Evolutionary conservation across 441 rosid species (phyloP).

Genomic region (Croton laevigatus): DNA sequence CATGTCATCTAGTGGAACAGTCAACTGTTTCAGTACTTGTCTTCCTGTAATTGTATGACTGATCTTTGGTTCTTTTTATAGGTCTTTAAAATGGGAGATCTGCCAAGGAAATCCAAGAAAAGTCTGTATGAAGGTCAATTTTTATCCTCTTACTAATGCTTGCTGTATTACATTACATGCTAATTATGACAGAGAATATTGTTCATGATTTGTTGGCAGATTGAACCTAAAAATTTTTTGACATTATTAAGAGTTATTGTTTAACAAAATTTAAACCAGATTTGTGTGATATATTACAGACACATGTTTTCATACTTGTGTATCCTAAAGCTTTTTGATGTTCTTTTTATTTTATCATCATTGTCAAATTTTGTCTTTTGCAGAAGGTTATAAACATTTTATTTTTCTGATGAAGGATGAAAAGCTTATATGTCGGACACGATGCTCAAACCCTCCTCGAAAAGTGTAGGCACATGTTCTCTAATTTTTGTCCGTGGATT

Average conservation of each 20-base stretch:
- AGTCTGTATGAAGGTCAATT: slow-evolving; percentile 10
- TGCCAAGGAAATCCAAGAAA: neutral
- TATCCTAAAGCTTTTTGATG: neutral
- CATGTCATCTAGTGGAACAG: too few relatives aligned
- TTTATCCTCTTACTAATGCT: neutral
- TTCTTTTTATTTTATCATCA: neutral
- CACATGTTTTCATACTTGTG: neutral
- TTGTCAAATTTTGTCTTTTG: slow-evolving; percentile 1
- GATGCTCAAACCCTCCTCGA: slow-evolving; percentile 29
- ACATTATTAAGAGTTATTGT: too few relatives aligned
- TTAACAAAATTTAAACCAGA: neutral
- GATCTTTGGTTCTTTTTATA: neutral
- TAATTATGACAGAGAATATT: neutral
- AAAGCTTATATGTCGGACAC: slow-evolving; percentile 29
- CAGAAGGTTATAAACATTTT: slow-evolving; percentile 13
- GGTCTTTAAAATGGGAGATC: slow-evolving; percentile 15
- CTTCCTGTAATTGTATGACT: neutral
- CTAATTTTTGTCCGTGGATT: neutral
- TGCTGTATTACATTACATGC: neutral
- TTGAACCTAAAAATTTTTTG: neutral
- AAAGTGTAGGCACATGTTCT: slow-evolving; percentile 25
- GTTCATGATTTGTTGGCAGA: neutral
- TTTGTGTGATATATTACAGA: neutral
- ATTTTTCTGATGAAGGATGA: slow-evolving; percentile 29
- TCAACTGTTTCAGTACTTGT: neutral